phyloP scores from a whole-genome alignment of 495 filamentous ascomycete genomes.

The Neurospora africana region DNA sequence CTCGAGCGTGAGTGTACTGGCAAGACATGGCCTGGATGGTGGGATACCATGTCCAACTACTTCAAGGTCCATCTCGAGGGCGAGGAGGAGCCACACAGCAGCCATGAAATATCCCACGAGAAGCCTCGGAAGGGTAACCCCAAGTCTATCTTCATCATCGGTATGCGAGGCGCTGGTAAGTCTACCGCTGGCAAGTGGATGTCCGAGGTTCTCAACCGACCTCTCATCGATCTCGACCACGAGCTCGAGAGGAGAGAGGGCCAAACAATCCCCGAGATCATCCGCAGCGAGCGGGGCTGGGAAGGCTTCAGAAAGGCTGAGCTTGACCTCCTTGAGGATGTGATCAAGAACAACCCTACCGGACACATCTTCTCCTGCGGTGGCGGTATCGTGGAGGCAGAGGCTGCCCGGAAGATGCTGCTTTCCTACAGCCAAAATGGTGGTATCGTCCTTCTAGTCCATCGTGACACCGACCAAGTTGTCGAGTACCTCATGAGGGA shows the following conservation, averaged over 20 bases:
- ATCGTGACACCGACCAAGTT: slow-evolving; percentile 76
- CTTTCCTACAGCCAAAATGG: slow-evolving; percentile 62
- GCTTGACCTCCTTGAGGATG: slow-evolving; percentile 57
- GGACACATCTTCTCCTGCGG: slow-evolving; percentile 87
- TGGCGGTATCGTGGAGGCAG: slow-evolving; percentile 84
- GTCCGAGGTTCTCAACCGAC: slow-evolving; percentile 57
- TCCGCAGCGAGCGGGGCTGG: slow-evolving; percentile 66
- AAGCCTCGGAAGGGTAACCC: slow-evolving; percentile 27
- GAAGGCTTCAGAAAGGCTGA: slow-evolving; percentile 79
- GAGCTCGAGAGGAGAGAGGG: slow-evolving; percentile 66
- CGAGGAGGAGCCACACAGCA: slow-evolving; percentile 43
- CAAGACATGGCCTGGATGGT: slow-evolving; percentile 99
- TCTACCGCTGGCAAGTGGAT: slow-evolving; percentile 86
- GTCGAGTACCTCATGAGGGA: slow-evolving; percentile 86
- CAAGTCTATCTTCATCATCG: slow-evolving; percentile 82
- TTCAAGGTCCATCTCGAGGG: slow-evolving; percentile 70
- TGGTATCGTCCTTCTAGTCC: slow-evolving; percentile 81
- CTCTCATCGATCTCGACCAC: slow-evolving; percentile 77
- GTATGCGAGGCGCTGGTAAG: slow-evolving; percentile 96
- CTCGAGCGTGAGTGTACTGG: slow-evolving; percentile 84
- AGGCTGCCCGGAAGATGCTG: slow-evolving; percentile 69
- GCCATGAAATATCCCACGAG: slow-evolving; percentile 26
- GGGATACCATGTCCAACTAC: slow-evolving; percentile 70
- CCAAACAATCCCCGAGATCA: slow-evolving; percentile 75
- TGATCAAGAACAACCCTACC: slow-evolving; percentile 60